Evolutionary conservation across 768 basidiomycete species (phyloP), one percentile per base, ranked within the genome.

Genomic region (Fomitopsis serialis): DNA sequence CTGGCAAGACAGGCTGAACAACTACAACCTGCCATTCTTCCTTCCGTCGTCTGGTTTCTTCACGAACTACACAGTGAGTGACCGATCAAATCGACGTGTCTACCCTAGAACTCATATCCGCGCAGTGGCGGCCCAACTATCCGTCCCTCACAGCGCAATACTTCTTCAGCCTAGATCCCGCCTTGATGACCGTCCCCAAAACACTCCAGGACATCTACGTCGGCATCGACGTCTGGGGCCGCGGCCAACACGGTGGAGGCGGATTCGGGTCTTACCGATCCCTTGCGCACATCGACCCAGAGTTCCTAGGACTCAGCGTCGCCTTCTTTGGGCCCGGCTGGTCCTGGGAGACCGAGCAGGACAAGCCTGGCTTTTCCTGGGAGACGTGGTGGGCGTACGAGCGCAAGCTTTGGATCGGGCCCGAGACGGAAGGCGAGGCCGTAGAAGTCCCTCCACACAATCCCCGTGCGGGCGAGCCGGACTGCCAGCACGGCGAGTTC

Each of bases 141-240:
- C 81, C 85, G 3, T 56, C 70, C 6, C 61, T 68, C 4, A 84
- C 78, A 10, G 74, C 74, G 1, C 72, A 80, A 56, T 91, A 85
- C 62, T 81, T 88, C 57, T 56, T 67, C 37, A 74, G 70, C 19
- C 70, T 90, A 4, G 72, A 77, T 50, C 67, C 70, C 3, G 49
- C 64, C 1, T 56, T 75, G 4, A 60, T 70, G 6, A 68, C 47
- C 56, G 44, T 60, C 54, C 29, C 61, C 54, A 84, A 84, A 59
- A 64, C 71, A 1, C 66, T 84, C 1, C 74, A 73, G 27, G 80
- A 82, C 57, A 77, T 92, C 45, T 87, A 79, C 61, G 77, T 82
- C 32, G 91, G 91, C 7, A 74, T 91, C 32, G 91, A 93, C 60
- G 85, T 92, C 47, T 93, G 87, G 82, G 89, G 85, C 6, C 81